A percentile compares a stretch with the other conserved stretches of the same genome.
Conservation (phyloP, 129 eudicot genomes). For the sunflower (Helianthus annuus) region HanXRQr2.0-SUNRISE NC_035437.2:151833738-151834237, state of each 20-base stretch:
- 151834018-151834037: background rate
- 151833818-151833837: background rate
- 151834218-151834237: background rate
- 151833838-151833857: background rate
- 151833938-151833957: background rate
- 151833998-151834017: background rate
- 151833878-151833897: background rate
- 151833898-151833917: background rate
- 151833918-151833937: background rate
- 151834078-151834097: slow-evolving; percentile 22
- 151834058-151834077: slow-evolving; percentile 11
- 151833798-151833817: background rate
- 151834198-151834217: background rate
- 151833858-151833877: background rate
- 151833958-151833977: background rate
- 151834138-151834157: background rate
- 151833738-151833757: no score
- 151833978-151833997: background rate
- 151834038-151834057: background rate
- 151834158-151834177: background rate
- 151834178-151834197: background rate
- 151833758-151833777: no score
- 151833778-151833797: no score
- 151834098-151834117: slow-evolving; percentile 9
- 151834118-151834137: slow-evolving; percentile 10